Base-by-base conservation (phyloP, 148 eudicot genomes). In the Euryodendron excelsum region DNA sequence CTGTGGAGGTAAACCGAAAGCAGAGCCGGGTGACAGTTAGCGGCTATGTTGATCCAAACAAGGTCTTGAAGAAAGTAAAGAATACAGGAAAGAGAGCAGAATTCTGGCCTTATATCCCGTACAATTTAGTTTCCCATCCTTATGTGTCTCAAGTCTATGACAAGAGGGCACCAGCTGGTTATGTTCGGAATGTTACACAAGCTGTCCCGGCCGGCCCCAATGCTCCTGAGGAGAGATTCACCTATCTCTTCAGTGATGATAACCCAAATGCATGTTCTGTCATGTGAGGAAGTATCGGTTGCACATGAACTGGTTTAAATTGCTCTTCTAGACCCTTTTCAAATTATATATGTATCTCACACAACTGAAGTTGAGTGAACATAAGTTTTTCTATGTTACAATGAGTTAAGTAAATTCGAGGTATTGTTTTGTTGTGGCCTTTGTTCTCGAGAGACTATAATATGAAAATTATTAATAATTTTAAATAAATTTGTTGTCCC, bases 51-150 rank as follows among this genome's bases (percentile, higher is more conserved):
- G 96, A 95, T 37, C 90, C 97, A 31, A 88, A 88, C 80, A 91
- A 86, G 75, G 98, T 95, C 55, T 68, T 92, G 14, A 91, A 83
- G 80, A 89, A 83, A 76, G 84, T 95, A n/a, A 93, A 90, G 72
- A 86, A 78, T 37, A 91, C 98, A 0, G 98, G 98, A 3, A 95
- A 95, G 76, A 90, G 87, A 74, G 98, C 97, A 0, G 94, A 93
- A 41, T 93, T 93, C 65, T 95, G 98, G 98, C 98, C 97, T 9
- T 95, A 93, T 68, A 86, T 95, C 55, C 91, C 89, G 8, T 89
- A 91, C 77, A 91, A 93, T 21, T 61, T 91, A 20, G 98, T 90
- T 0, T 83, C 84, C 25, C 82, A 91, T 69, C 98, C 97, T 8
- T 87, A 88, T 53, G 86, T 53, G 28, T 52, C 82, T 23, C 93